Evolutionary conservation across 176 grass and related monocot species (phyloP).

Genomic region (Oryza rufipogon): DNA sequence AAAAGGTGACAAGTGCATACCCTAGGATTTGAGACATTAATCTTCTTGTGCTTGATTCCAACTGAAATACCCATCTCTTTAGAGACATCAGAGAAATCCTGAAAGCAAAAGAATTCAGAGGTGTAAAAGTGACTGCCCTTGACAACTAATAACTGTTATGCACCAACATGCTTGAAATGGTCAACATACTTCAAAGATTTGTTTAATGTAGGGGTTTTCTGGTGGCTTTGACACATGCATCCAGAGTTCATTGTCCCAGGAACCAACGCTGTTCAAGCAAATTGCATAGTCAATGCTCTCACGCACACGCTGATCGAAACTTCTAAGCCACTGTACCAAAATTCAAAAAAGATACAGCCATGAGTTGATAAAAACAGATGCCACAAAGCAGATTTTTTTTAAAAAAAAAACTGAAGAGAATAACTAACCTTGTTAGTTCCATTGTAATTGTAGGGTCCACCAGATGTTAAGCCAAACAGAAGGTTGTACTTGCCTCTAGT

Average conservation of each 20-base stretch:
- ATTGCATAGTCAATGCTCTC: slow-evolving; percentile 97
- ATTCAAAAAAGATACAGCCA: neutral
- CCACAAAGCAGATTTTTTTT: neutral
- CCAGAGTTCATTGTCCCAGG: slow-evolving; percentile 88
- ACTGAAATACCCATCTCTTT: slow-evolving; percentile 83
- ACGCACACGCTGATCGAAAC: slow-evolving; percentile 91
- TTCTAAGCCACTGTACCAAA: slow-evolving; percentile 86
- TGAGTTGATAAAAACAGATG: slow-evolving; percentile 36
- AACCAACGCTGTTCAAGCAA: slow-evolving; percentile 96
- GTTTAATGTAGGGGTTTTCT: slow-evolving; percentile 93
- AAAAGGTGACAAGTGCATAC: slow-evolving; percentile 57
- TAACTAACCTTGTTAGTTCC: slow-evolving; percentile 81
- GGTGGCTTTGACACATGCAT: slow-evolving; percentile 98
- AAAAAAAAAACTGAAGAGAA: slow-evolving; percentile 14
- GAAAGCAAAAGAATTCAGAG: slow-evolving; percentile 46
- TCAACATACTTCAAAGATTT: slow-evolving; percentile 82
- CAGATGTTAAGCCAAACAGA: slow-evolving; percentile 98
- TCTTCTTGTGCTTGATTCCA: slow-evolving; percentile 98
- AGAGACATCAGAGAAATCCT: slow-evolving; percentile 83
- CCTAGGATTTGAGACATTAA: slow-evolving; percentile 92
- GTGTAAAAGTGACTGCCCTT: slow-evolving; percentile 18
- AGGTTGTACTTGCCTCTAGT: slow-evolving; percentile 95
- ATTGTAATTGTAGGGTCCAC: slow-evolving; percentile 98
- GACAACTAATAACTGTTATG: slow-evolving; percentile 16
- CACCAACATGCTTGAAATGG: slow-evolving; percentile 28